Evolutionary conservation across 208 protist species (phyloP).

Genomic region (Leishmania tropica): DNA sequence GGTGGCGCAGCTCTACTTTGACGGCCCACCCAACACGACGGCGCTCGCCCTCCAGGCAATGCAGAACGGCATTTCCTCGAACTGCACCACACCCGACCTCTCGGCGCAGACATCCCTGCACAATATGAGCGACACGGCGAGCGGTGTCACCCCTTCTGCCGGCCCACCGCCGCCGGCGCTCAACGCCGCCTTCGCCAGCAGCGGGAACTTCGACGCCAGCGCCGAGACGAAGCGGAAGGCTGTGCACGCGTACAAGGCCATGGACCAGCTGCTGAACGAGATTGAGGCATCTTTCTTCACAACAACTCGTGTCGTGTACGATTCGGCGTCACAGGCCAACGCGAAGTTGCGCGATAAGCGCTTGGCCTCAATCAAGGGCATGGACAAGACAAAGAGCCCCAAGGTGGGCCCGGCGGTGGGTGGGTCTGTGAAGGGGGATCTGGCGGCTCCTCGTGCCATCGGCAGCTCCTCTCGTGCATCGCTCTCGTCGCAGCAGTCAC

Average conservation of each 20-base stretch:
- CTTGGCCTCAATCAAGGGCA: background rate
- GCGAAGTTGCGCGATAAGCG: constrained; percentile 14
- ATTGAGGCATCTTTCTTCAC: constrained; percentile 54
- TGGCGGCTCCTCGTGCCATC: background rate
- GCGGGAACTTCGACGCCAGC: background rate
- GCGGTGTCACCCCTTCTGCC: background rate
- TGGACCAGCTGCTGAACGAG: constrained; percentile 58
- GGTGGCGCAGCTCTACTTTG: constrained; percentile 48
- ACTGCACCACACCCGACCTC: constrained; percentile 3
- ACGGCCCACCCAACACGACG: constrained; percentile 44
- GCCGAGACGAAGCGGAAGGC: constrained; percentile 17
- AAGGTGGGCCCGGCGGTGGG: background rate
- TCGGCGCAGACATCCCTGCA: constrained; percentile 16
- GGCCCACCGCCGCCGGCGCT: background rate
- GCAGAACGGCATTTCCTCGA: constrained; percentile 19
- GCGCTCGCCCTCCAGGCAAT: constrained; percentile 28
- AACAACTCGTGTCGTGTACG: constrained; percentile 37
- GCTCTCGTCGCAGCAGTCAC: constrained; percentile 3
- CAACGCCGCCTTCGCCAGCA: background rate
- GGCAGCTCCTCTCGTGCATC: constrained; percentile 1
- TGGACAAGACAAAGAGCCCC: constrained; percentile 4
- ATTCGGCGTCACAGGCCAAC: constrained; percentile 12
- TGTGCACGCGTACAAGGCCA: constrained; percentile 37
- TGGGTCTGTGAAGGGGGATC: background rate
- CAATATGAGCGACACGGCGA: constrained; percentile 1